A percentile compares a stretch with the other conserved stretches of the same genome.
Evolutionary conservation across 2,329 filamentous ascomycete species (phyloP).

Genomic region (Diaporthe sp.): DNA sequence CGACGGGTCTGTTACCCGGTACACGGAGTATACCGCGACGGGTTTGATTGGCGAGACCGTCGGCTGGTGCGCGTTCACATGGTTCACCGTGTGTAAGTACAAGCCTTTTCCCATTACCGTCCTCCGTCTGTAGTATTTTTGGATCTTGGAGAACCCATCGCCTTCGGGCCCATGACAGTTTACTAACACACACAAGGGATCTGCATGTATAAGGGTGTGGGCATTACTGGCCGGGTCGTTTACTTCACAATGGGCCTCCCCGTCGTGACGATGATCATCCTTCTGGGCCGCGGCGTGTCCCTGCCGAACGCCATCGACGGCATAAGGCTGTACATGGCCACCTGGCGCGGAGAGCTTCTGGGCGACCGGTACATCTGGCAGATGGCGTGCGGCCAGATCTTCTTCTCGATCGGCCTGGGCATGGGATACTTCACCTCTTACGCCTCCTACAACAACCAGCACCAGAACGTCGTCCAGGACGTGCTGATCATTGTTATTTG

Average conservation of each 20-base stretch:
- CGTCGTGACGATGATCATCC: neutral
- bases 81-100: neutral
- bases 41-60: neutral
- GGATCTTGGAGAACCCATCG: neutral
- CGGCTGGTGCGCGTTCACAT: constrained; percentile 3
- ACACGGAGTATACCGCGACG: neutral
- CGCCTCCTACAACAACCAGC: constrained; percentile 4
- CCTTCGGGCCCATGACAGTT: neutral
- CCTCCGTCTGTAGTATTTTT: neutral
- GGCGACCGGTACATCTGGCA: constrained; percentile 3
- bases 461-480: constrained; percentile 4
- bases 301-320: neutral
- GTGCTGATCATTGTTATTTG: neutral
- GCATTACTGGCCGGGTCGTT: neutral
- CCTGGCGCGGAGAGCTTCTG: neutral
- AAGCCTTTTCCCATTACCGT: neutral
- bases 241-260: constrained; percentile 8
- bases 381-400: constrained; percentile 1
- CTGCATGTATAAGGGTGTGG: constrained; percentile 1
- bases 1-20: neutral
- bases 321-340: neutral
- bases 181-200: neutral
- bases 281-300: neutral
- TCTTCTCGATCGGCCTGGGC: constrained; percentile 1
- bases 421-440: constrained; percentile 14